Percentiles rank a stretch among this genome's conserved stretches.
These are phyloP conservation scores for Suhomyces taliae DNA, from an alignment of 1,139 yeast genomes.

Conservation along the genomic window DNA sequence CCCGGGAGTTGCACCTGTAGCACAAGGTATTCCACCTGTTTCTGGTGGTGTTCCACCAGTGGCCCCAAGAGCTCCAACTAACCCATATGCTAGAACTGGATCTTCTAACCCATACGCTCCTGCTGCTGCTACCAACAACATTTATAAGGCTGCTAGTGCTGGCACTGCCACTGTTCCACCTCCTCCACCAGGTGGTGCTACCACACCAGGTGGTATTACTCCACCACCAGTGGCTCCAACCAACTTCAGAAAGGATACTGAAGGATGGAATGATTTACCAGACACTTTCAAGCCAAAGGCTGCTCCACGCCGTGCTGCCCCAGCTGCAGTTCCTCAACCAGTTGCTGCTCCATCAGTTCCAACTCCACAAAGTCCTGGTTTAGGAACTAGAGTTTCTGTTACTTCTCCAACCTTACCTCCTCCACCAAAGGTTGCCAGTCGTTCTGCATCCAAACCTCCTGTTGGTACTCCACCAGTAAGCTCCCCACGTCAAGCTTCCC, in stretches of 20 bases:
- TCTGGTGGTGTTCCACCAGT: constrained; percentile 18
- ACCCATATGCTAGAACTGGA: constrained; percentile 24
- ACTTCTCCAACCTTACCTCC: constrained; percentile 25
- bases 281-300: constrained; percentile 55
- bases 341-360: constrained; percentile 12
- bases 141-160: constrained; percentile 7
- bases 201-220: constrained; percentile 11
- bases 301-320: constrained; percentile 52
- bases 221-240: constrained; percentile 35
- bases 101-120: constrained; percentile 32
- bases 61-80: constrained; percentile 10
- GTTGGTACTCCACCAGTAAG: constrained; percentile 15
- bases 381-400: constrained; percentile 16
- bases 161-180: constrained; percentile 19
- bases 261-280: constrained; percentile 95
- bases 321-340: constrained; percentile 28
- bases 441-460: constrained; percentile 28
- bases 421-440: constrained; percentile 38
- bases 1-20: constrained; percentile 10
- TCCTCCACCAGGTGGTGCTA: constrained; percentile 23
- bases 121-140: constrained; percentile 12
- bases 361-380: constrained; percentile 18
- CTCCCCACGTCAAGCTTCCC: constrained; percentile 17
- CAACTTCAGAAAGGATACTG: constrained; percentile 57
- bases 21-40: constrained; percentile 5